Percentiles rank a stretch among this genome's conserved stretches.
These are phyloP conservation scores for Sungouiella blattae DNA, from an alignment of 805 yeast genomes.

Conservation along the genomic window DNA sequence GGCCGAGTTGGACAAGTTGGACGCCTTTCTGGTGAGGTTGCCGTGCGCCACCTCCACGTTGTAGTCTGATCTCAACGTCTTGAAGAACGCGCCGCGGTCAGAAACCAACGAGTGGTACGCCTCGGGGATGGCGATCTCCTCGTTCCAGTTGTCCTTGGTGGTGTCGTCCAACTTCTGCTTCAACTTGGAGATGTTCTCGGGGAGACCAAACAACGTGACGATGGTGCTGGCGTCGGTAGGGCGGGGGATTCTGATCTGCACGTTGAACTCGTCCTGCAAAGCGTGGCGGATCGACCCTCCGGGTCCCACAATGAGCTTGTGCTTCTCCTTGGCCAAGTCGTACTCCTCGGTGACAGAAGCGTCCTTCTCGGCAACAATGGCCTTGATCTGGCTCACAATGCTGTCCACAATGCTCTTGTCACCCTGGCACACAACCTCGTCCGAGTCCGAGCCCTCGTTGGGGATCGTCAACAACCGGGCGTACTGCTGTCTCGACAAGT, in stretches of 20 bases:
- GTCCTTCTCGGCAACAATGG: slow-evolving; percentile 63
- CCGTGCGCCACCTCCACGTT: slow-evolving; percentile 62
- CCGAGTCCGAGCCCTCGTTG: slow-evolving; percentile 55
- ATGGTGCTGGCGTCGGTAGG: slow-evolving; percentile 46
- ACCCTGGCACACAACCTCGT: slow-evolving; percentile 66
- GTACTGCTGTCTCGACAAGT: slow-evolving; percentile 40
- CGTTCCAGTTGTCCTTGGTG: slow-evolving; percentile 57
- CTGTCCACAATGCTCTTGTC: slow-evolving; percentile 68
- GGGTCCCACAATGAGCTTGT: slow-evolving; percentile 75
- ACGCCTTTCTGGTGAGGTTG: slow-evolving; percentile 45
- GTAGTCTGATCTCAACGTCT: slow-evolving; percentile 49
- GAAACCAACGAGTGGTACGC: slow-evolving; percentile 56
- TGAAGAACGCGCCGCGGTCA: slow-evolving; percentile 63
- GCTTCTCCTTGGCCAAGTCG: slow-evolving; percentile 68
- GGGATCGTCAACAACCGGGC: slow-evolving; percentile 68
- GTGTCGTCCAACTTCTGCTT: slow-evolving; percentile 58
- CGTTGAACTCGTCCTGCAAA: slow-evolving; percentile 66
- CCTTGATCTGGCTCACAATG: slow-evolving; percentile 58
- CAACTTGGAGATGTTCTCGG: slow-evolving; percentile 62
- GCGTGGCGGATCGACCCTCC: slow-evolving; percentile 72
- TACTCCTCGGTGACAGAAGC: slow-evolving; percentile 49
- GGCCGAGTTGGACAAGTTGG: slow-evolving; percentile 42
- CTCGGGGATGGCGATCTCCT: slow-evolving; percentile 55
- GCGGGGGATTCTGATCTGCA: slow-evolving; percentile 64
- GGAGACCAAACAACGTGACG: slow-evolving; percentile 60